These are phyloP conservation scores for Monascus ruber DNA, from an alignment of 2,329 filamentous ascomycete species.

Conservation along the genomic window DNA sequence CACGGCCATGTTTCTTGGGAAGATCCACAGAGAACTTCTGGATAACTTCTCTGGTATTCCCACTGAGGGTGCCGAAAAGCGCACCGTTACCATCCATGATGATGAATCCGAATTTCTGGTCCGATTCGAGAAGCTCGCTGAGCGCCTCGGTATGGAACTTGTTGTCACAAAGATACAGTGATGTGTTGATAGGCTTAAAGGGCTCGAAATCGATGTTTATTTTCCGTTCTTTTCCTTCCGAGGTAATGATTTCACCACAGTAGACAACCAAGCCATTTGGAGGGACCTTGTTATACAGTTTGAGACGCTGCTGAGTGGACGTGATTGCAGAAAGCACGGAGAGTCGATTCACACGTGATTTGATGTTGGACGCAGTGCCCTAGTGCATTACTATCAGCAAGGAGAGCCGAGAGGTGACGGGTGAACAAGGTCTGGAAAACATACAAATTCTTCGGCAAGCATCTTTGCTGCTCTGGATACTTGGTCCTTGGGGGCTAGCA, in stretches of 20 bases:
- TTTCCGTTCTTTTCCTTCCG: constrained; percentile 96
- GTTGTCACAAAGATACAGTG: constrained; percentile 98
- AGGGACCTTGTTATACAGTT: constrained; percentile 98
- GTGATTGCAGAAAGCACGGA: constrained; percentile 97
- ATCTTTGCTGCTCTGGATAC: constrained; percentile 94
- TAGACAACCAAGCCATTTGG: constrained; percentile 96
- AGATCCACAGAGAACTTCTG: constrained; percentile 99
- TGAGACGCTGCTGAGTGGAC: constrained; percentile 96
- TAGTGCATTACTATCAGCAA: constrained; percentile 22
- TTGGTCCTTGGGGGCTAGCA: constrained; percentile 93
- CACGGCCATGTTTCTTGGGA: constrained; percentile 99
- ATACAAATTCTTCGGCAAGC: constrained; percentile 99
- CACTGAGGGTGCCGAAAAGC: constrained; percentile 90
- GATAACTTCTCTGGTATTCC: constrained; percentile 90
- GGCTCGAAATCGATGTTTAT: constrained; percentile 99
- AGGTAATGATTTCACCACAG: constrained; percentile 99
- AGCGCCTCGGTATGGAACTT: constrained; percentile 98
- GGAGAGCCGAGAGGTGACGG: neutral
- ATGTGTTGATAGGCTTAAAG: constrained; percentile 99
- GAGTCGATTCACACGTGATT: constrained; percentile 96
- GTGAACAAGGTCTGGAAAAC: constrained; percentile 22
- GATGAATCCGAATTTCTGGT: constrained; percentile 99
- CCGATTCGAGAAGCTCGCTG: constrained; percentile 92
- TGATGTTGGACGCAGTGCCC: constrained; percentile 99
- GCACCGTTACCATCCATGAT: constrained; percentile 99